Evolutionary conservation across 2,329 filamentous ascomycete species (phyloP), one percentile per base, ranked within the genome.

Genomic region (Neurospora sp.): DNA sequence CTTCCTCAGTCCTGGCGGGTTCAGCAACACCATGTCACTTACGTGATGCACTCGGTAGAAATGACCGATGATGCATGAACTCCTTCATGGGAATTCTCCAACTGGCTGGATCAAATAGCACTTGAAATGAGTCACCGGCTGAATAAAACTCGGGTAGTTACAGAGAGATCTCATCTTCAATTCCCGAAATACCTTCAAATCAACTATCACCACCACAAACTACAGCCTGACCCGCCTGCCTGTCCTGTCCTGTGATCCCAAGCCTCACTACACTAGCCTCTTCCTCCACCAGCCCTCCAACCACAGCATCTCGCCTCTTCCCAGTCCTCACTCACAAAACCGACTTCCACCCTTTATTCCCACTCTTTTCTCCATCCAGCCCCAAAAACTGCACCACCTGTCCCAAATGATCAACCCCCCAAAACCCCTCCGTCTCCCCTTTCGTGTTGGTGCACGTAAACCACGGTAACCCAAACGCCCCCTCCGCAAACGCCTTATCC

Each of bases 401-500:
- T 3, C 79, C 80, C 10, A 82, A 62, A 67, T 81, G 80, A 72
- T 81, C 80, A 8, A 81, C 78, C 8, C 81, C 80, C 77, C 77
- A 81, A 73, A 81, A 82, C 1, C 77, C 76, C 39, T 82, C 78
- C 6, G 70, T 79, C 67, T 77, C 66, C 10, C 74, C 79, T 76
- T 17, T 69, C 1, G 68, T 39, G 66, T 79, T 78, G 36, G 78
- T 79, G 74, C 80, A 81, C 10, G 76, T 76, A 67, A 81, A 73
- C 79, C 80, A 82, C 5, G 80, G 80, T 52, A 82, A 70, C 2
- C 80, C 80, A 71, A 82, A 81, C 1, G 79, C 79, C 66, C 78
- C 79, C 0, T 77, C 73, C 6, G 70, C 76, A 71, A 81, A 81
- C 0, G 80, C 81, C 19, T 67, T 23, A 67, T 80, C 77, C 4